Percentiles rank a stretch among this genome's conserved stretches.
Evolutionary conservation across 495 filamentous ascomycete genomes (phyloP).

Genomic region (Penicillium turbatum): DNA sequence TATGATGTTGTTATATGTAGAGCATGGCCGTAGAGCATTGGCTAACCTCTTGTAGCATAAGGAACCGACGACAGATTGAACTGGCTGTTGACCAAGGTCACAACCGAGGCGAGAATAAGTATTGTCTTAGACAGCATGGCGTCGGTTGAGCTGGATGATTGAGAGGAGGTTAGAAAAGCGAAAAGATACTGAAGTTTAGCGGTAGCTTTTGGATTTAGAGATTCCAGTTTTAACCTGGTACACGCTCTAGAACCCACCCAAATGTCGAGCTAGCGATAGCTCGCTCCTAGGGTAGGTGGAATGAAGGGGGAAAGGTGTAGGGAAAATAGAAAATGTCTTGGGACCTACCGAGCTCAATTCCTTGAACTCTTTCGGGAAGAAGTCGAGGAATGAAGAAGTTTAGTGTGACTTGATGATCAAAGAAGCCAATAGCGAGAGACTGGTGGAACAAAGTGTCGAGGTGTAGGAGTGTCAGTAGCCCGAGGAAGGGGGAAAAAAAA

Average conservation of each 20-base stretch:
- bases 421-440: constrained; percentile 9
- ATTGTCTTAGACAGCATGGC: constrained; percentile 30
- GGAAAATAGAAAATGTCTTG: constrained; percentile 3
- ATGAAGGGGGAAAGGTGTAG: constrained; percentile 14
- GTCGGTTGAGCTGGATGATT: background rate
- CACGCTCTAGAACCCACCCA: background rate
- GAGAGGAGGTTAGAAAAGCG: background rate
- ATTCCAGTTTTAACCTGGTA: background rate
- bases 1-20: constrained; percentile 10
- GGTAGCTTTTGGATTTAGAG: background rate
- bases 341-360: constrained; percentile 11
- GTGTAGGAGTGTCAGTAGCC: background rate
- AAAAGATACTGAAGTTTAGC: background rate
- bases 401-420: constrained; percentile 7
- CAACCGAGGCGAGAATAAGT: constrained; percentile 28
- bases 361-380: constrained; percentile 9
- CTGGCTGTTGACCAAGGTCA: constrained; percentile 40
- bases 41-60: constrained; percentile 42
- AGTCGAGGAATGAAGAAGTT: background rate
- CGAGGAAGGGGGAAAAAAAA: constrained; percentile 10
- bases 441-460: background rate
- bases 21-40: background rate
- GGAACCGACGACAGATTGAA: constrained; percentile 59
- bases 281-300: constrained; percentile 10
- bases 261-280: constrained; percentile 2